phyloP scores from a whole-genome alignment of 164 flowering plant genomes.

The Liriodendron chinense region DNA sequence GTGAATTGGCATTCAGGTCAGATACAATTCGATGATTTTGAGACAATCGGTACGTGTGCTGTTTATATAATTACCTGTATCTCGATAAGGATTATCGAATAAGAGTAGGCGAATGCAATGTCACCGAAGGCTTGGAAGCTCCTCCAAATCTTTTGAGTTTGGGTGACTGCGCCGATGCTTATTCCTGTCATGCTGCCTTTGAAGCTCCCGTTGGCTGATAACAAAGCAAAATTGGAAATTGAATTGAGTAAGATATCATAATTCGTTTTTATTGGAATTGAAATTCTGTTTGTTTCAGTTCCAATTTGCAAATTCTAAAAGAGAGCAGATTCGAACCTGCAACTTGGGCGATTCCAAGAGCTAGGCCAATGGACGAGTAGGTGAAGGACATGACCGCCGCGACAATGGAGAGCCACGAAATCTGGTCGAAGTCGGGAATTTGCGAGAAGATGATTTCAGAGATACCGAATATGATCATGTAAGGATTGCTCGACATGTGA shows the following conservation, averaged over 20 bases:
- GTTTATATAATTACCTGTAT: conserved; percentile 45
- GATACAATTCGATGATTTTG: too few species aligned
- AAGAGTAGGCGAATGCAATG: conserved; percentile 80
- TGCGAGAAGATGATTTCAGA: conserved; percentile 21
- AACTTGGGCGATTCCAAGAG: conserved; percentile 33
- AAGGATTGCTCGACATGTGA: conserved; percentile 40
- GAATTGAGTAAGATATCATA: background rate
- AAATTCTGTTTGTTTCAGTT: too few species aligned
- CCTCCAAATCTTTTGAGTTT: conserved; percentile 64
- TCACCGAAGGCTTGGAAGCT: conserved; percentile 76
- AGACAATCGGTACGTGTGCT: too few species aligned
- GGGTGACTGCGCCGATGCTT: conserved; percentile 48
- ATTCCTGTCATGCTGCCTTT: conserved; percentile 64
- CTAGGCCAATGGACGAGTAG: conserved; percentile 23
- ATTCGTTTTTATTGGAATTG: too few species aligned
- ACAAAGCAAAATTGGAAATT: background rate
- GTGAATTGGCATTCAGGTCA: background rate
- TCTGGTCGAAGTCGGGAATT: conserved; percentile 25
- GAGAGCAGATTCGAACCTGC: conserved; percentile 29
- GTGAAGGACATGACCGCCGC: conserved; percentile 33
- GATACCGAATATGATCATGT: conserved; percentile 53
- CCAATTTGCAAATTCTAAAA: background rate
- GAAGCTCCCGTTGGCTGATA: conserved; percentile 40
- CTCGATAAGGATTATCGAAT: conserved; percentile 68
- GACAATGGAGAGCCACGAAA: conserved; percentile 26